A percentile compares a stretch with the other conserved stretches of the same genome.
phyloP scores from a whole-genome alignment of 306 rosid species.

The Cucurbita maxima region DNA sequence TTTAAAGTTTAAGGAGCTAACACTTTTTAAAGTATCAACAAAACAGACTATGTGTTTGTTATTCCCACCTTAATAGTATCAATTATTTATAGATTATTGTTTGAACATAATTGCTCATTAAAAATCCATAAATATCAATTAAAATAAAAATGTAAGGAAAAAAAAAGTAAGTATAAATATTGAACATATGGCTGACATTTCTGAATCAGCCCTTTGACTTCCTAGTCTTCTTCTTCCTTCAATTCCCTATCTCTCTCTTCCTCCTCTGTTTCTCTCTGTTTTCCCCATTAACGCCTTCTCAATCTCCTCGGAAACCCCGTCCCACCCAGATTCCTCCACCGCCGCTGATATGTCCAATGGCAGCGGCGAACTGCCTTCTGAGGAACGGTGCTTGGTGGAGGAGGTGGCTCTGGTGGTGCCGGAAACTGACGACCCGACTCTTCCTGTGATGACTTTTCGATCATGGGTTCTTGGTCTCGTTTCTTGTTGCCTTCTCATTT shows the following conservation, averaged over 20 bases:
- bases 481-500: conserved; percentile 51
- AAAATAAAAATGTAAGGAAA: not conserved
- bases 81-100: too few relatives aligned
- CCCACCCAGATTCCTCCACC: conserved; percentile 1
- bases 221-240: too few relatives aligned
- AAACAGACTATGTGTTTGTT: too few relatives aligned
- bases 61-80: too few relatives aligned
- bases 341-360: conserved; percentile 29
- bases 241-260: not conserved
- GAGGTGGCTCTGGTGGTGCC: conserved; percentile 96
- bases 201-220: not conserved
- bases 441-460: conserved; percentile 90
- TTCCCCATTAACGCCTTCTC: not conserved
- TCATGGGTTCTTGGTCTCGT: conserved; percentile 71
- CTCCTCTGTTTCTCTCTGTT: not conserved
- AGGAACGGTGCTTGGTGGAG: conserved; percentile 45
- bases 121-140: too few relatives aligned
- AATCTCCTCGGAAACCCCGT: conserved; percentile 38
- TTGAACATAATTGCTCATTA: too few relatives aligned
- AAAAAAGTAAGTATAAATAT: not conserved
- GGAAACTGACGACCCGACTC: conserved; percentile 78
- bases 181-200: not conserved
- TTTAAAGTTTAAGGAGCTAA: too few relatives aligned
- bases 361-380: not conserved
- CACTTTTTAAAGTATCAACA: too few relatives aligned